Evolutionary conservation across 192 early-diverging fungal species (phyloP), one percentile per base, ranked within the genome.

Genomic region (Coemansia sp.): DNA sequence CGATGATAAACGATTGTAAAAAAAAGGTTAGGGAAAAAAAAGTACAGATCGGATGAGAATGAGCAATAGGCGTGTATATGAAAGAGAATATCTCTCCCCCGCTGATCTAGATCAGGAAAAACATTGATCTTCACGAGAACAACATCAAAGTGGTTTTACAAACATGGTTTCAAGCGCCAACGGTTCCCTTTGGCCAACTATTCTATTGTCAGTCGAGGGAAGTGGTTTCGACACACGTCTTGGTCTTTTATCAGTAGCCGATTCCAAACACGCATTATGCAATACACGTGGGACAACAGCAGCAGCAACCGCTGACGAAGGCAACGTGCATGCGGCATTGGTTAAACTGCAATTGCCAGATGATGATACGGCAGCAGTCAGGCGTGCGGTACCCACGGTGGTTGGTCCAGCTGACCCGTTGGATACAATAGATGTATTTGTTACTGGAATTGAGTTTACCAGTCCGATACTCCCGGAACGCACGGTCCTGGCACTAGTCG

Each of bases 401-500:
- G 62, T 38, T 38, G 36, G 7, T 38, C 36, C 36, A 38, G 36
- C 36, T 38, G 36, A 8, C 17, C 48, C 20, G 29, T 25, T 25
- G 22, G 61, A 5, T 17, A 50, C 20, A 49, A 63, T 30, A 38
- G 36, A 12, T 38, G 11, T 0, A 38, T 6, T 38, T 38, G 36
- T 10, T 38, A 12, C 1, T 12, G 22, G 22, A 59, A 66, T 59
- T 31, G 58, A 28, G n/a, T 25, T 25, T 25, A 25, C 22, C 22
- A 25, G 22, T 25, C 64, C 56, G 42, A 57, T 29, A 51, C 50
- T 73, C 55, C 66, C 56, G 22, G 51, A 48, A 18, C 71, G 49
- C 16, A 57, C 50, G 11, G 42, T 72, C 11, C 70, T 22, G 1
- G 75, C 75, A 45, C 75, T 77, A 11, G 60, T 72, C 45, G 70